Conservation (phyloP, 2,329 filamentous ascomycete species). For the Colletotrichum godetiae region DNA sequence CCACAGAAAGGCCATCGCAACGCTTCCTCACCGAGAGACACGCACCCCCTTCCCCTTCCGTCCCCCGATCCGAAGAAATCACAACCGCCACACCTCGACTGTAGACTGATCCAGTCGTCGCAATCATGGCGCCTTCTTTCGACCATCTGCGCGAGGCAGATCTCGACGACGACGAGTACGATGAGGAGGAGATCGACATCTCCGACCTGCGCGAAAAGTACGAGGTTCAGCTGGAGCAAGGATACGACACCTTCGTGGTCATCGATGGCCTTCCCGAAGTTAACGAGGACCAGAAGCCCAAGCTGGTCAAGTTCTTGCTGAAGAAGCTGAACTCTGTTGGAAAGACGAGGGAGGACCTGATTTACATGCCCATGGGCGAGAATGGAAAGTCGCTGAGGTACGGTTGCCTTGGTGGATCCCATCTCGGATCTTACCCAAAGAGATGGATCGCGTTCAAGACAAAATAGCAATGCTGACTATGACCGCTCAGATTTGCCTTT, state of each 20-base stretch:
- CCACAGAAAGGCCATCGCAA: constrained; percentile 32
- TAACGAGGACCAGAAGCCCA: constrained; percentile 89
- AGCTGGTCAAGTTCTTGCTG: constrained; percentile 95
- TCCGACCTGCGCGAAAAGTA: constrained; percentile 94
- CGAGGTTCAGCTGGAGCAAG: constrained; percentile 95
- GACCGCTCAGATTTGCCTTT: constrained; percentile 82
- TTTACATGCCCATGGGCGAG: constrained; percentile 94
- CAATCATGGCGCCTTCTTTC: constrained; percentile 93
- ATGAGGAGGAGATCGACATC: constrained; percentile 94
- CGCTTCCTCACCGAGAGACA: constrained; percentile 32
- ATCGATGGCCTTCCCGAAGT: constrained; percentile 94
- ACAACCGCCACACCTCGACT: constrained; percentile 24
- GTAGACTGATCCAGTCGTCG: constrained; percentile 37
- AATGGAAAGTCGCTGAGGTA: constrained; percentile 89
- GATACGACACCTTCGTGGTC: constrained; percentile 95
- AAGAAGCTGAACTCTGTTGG: constrained; percentile 92
- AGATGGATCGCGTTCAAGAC: background rate
- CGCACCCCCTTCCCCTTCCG: constrained; percentile 12
- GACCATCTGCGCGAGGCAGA: constrained; percentile 93
- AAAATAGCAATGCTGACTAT: constrained; percentile 22
- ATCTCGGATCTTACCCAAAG: background rate
- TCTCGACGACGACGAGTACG: constrained; percentile 85
- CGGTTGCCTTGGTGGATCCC: constrained; percentile 43
- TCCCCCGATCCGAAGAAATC: background rate
- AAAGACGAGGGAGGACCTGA: constrained; percentile 84